Evolutionary conservation across 352 stramenopile genomes (phyloP).

Genomic region (Lagenidium sp.): DNA sequence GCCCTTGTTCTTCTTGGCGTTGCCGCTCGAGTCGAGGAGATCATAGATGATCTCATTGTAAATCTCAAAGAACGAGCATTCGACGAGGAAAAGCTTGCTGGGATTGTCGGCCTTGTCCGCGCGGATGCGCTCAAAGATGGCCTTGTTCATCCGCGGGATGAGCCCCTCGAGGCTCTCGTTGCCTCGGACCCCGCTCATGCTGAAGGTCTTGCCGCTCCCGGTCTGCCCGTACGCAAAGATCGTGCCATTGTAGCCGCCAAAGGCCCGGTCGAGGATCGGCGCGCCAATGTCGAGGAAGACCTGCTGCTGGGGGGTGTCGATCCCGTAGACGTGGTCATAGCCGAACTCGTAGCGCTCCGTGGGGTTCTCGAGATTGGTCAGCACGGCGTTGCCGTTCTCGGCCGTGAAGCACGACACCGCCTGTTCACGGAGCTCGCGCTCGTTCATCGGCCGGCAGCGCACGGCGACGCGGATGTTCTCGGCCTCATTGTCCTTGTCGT

Average conservation of each 20-base stretch:
- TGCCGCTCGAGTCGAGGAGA: slow-evolving; percentile 84
- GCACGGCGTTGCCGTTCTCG: slow-evolving; percentile 62
- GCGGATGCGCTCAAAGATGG: slow-evolving; percentile 84
- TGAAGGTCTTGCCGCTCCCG: slow-evolving; percentile 84
- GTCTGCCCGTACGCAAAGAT: slow-evolving; percentile 88
- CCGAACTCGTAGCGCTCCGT: slow-evolving; percentile 77
- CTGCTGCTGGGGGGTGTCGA: slow-evolving; percentile 53
- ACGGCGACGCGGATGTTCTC: slow-evolving; percentile 91
- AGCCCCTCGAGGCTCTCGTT: slow-evolving; percentile 68
- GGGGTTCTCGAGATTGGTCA: slow-evolving; percentile 79
- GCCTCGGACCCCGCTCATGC: slow-evolving; percentile 71
- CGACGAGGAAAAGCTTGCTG: slow-evolving; percentile 84
- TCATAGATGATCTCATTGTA: slow-evolving; percentile 97
- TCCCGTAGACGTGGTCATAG: slow-evolving; percentile 86
- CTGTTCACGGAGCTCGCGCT: slow-evolving; percentile 77
- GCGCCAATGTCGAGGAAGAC: slow-evolving; percentile 78
- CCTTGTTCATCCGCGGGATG: slow-evolving; percentile 87
- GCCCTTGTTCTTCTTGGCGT: slow-evolving; percentile 80
- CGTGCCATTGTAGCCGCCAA: slow-evolving; percentile 85
- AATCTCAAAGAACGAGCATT: slow-evolving; percentile 94
- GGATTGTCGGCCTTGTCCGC: slow-evolving; percentile 48
- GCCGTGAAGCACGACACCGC: slow-evolving; percentile 60
- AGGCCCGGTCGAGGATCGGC: slow-evolving; percentile 72
- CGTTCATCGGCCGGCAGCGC: slow-evolving; percentile 88
- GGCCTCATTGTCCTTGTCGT: slow-evolving; percentile 63